Conservation (phyloP, 2,329 filamentous ascomycete species). For the Trematosphaeria pertusa region DNA sequence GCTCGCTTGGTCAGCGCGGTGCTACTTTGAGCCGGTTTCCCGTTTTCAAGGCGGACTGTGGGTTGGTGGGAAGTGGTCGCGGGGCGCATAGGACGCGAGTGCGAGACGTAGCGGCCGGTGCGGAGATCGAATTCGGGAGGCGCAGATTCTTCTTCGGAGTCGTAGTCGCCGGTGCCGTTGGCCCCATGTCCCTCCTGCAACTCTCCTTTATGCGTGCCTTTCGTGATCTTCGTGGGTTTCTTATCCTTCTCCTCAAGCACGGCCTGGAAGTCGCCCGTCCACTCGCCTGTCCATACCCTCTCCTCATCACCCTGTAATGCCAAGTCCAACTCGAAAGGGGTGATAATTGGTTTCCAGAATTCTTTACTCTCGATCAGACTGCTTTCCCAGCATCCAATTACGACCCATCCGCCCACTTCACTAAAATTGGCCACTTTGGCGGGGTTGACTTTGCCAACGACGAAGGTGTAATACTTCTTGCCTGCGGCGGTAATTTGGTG, state of each 20-base stretch:
- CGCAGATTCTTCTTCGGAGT: constrained; percentile 72
- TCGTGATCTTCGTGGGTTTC: constrained; percentile 14
- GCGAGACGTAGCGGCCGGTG: constrained; percentile 81
- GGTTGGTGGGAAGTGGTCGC: constrained; percentile 16
- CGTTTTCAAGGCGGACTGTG: constrained; percentile 5
- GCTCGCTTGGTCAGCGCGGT: constrained; percentile 68
- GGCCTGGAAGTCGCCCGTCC: constrained; percentile 85
- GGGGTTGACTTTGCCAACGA: constrained; percentile 94
- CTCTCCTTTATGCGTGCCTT: constrained; percentile 10
- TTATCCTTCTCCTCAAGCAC: constrained; percentile 57
- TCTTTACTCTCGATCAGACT: constrained; percentile 87
- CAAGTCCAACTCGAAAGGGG: constrained; percentile 89
- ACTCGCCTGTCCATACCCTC: constrained; percentile 84
- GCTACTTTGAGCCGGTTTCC: constrained; percentile 30
- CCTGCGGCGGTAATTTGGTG: constrained; percentile 76
- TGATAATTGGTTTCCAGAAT: constrained; percentile 88
- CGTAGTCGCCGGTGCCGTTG: constrained; percentile 59
- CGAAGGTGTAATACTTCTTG: constrained; percentile 95
- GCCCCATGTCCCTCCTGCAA: constrained; percentile 20
- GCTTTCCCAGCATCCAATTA: constrained; percentile 98
- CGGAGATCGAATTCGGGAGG: constrained; percentile 91
- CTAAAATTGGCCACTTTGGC: constrained; percentile 97
- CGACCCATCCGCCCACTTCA: constrained; percentile 95
- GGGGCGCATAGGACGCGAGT: constrained; percentile 72
- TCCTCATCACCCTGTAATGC: constrained; percentile 77